Percentiles rank a stretch among this genome's conserved stretches.
phyloP scores from a whole-genome alignment of 805 yeast species.

The Yamadazyma philogaea region DNA sequence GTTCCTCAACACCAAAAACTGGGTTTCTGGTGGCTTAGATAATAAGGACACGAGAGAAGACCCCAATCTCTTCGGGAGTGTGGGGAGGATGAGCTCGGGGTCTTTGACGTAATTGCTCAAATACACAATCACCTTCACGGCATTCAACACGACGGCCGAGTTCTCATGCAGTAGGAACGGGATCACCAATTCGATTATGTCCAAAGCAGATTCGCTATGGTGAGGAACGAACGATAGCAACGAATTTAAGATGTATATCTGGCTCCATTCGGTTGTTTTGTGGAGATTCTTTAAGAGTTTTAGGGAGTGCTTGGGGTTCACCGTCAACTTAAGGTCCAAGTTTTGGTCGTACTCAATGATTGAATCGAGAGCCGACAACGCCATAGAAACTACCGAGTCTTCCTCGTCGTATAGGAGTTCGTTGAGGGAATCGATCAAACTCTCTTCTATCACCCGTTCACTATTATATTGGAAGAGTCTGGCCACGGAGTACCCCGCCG shows the following conservation, averaged over 20 bases:
- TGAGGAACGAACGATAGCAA: constrained; percentile 71
- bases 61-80: constrained; percentile 57
- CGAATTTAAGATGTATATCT: constrained; percentile 61
- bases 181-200: constrained; percentile 58
- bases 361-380: constrained; percentile 63
- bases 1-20: constrained; percentile 78
- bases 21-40: constrained; percentile 77
- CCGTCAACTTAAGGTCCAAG: constrained; percentile 42
- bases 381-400: constrained; percentile 64
- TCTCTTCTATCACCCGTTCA: constrained; percentile 38
- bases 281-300: constrained; percentile 33
- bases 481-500: constrained; percentile 69
- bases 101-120: constrained; percentile 65
- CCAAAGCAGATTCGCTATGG: constrained; percentile 59
- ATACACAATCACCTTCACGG: constrained; percentile 70
- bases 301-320: constrained; percentile 47
- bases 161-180: constrained; percentile 80
- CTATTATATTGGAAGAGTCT: constrained; percentile 59
- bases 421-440: constrained; percentile 49
- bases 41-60: constrained; percentile 65
- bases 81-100: constrained; percentile 54
- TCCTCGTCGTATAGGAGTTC: constrained; percentile 53
- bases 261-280: constrained; percentile 66
- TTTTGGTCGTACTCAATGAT: constrained; percentile 56
- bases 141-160: constrained; percentile 74